Conservation (phyloP, 495 filamentous ascomycete genomes). For the Aspergillus nanangensis region DNA sequence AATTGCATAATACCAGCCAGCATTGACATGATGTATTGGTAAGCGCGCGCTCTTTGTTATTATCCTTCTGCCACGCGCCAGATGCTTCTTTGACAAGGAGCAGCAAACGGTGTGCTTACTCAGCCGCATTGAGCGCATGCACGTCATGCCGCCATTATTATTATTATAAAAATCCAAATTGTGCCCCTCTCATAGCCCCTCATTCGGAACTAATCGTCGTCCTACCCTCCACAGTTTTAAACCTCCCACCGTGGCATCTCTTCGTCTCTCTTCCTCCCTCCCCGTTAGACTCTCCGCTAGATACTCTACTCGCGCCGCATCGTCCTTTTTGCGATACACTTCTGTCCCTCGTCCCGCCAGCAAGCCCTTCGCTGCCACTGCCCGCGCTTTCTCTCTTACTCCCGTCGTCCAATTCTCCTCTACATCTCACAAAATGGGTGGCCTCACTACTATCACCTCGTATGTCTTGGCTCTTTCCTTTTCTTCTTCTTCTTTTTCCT, state of each 20-base stretch:
- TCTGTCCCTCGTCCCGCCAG: conserved; percentile 17
- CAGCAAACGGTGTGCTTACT: not conserved
- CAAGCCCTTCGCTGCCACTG: conserved; percentile 16
- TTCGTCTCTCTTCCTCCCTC: conserved; percentile 9
- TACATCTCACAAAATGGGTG: conserved; percentile 47
- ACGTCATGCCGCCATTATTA: conserved; percentile 18
- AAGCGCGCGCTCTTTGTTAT: not conserved
- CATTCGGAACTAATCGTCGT: conserved; percentile 20
- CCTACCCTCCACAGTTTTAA: conserved; percentile 14
- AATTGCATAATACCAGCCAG: too few relatives aligned
- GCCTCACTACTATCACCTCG: conserved; percentile 29
- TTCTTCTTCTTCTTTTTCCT: too few relatives aligned
- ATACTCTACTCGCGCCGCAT: conserved; percentile 14
- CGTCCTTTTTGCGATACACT: conserved; percentile 12
- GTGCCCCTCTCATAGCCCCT: conserved; percentile 18
- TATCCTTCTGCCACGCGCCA: conserved; percentile 1
- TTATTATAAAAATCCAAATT: conserved; percentile 15
- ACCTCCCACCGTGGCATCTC: conserved; percentile 14
- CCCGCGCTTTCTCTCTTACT: conserved; percentile 29
- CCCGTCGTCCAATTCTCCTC: conserved; percentile 36
- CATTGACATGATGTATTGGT: not conserved
- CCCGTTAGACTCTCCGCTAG: conserved; percentile 13
- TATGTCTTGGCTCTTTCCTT: conserved; percentile 14
- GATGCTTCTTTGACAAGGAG: conserved; percentile 3
- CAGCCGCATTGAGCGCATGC: conserved; percentile 1